Base-by-base conservation (phyloP, 1,284 basidiomycete genomes). In the Ganoderma leucocontextum region DNA sequence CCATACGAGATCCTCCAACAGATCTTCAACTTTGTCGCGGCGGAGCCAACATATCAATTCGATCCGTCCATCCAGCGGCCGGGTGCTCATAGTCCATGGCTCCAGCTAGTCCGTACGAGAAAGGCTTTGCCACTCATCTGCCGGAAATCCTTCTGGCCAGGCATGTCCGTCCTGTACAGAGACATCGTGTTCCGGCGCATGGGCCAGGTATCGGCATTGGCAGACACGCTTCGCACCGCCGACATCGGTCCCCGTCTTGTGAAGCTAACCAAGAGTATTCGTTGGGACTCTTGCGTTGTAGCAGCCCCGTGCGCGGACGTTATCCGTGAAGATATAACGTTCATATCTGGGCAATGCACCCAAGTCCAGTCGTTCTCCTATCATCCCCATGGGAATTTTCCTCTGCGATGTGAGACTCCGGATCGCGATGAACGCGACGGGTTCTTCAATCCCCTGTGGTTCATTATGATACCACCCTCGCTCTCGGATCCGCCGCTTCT, bases 151-250 rank as follows among this genome's bases (percentile, higher is more conserved):
- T 62, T 44, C 60, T 53, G 61, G 65, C 52, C 61, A 2, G 65
- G 47, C 5, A 62, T 49, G 39, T n/a, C 55, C 52, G 38, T 49
- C 0, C 55, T 66, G 2, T 66, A 62, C 53, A 19, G 25, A 4
- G 65, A 66, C 53, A 47, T 66, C 3, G 65, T 58, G 6, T 15
- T 66, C n/a, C 60, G 60, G 2, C 60, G 60, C 13, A 66, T 66
- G 61, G 65, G 65, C 33, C 65, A 66, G 53, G 57, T 66, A 12
- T 12, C 38, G 9, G 65, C 65, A 12, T 38, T 66, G 9, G 65
- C 65, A 5, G 44, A 42, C 2, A 66, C 65, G 2, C 33, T 66
- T 8, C 59, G 64, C 1, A 6, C 42, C 4, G n/a, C 42, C 5
- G 55, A 64, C 29, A 12, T 44, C 17, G 59, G 47, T 6, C 7